These are phyloP conservation scores for Protomyces macrosporus DNA, from an alignment of 1,139 yeast species.

Conservation along the genomic window DNA sequence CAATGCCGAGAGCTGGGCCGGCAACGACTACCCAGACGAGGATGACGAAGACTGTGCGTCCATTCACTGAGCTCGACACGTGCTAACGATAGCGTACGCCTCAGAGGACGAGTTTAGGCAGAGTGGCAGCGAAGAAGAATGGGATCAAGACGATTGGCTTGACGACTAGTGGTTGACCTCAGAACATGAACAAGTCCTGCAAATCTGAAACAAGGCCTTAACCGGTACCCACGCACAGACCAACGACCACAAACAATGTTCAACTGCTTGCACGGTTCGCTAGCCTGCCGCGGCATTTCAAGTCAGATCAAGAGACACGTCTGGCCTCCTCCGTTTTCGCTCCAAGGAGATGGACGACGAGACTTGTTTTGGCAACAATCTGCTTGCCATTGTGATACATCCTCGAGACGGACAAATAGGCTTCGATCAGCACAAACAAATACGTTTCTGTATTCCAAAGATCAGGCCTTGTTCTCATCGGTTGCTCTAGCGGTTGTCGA, in stretches of 20 bases:
- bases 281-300: too few relatives aligned
- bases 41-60: background rate
- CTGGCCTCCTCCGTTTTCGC: background rate
- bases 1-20: slow-evolving; percentile 18
- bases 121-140: background rate
- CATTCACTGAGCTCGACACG: background rate
- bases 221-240: background rate
- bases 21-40: slow-evolving; percentile 23
- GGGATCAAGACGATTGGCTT: background rate
- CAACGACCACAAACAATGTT: background rate
- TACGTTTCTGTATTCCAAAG: too few relatives aligned
- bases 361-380: background rate
- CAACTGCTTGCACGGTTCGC: too few relatives aligned
- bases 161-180: background rate
- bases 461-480: too few relatives aligned
- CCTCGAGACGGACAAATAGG: background rate
- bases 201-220: too few relatives aligned
- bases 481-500: too few relatives aligned
- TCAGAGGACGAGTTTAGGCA: background rate
- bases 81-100: background rate
- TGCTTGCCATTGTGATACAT: background rate
- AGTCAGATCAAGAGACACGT: too few relatives aligned
- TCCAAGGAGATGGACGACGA: background rate
- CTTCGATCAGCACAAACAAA: background rate
- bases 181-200: background rate